Conservation (phyloP, 176 grass and related monocot genomes). For the Raddia distichophylla region DNA sequence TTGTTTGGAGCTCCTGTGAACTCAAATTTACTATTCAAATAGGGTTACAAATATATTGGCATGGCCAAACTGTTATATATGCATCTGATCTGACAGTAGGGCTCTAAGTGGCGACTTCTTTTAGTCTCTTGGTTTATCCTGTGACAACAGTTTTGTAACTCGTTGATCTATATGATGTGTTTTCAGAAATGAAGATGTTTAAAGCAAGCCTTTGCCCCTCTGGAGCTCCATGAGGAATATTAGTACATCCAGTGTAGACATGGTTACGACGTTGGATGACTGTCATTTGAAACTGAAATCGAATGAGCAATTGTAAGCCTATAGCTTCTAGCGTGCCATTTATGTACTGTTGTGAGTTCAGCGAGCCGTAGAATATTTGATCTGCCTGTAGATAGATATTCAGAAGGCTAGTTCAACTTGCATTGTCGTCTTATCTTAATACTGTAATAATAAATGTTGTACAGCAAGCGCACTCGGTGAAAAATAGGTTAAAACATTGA, state of each 20-base stretch:
- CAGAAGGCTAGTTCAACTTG: not conserved
- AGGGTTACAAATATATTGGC: not conserved
- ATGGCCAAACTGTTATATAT: not conserved
- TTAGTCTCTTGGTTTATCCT: too few species aligned
- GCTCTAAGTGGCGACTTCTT: not conserved
- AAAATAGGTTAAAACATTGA: not conserved
- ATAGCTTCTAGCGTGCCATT: not conserved
- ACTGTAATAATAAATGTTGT: not conserved
- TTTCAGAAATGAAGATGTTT: conserved; percentile 49
- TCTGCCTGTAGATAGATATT: conserved; percentile 45
- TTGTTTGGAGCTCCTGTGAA: not conserved
- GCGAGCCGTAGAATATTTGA: conserved; percentile 17
- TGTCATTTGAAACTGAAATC: not conserved
- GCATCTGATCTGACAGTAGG: not conserved
- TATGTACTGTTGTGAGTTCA: not conserved
- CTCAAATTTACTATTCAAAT: not conserved
- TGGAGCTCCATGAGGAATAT: conserved; percentile 2
- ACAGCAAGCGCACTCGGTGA: not conserved
- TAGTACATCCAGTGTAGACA: not conserved
- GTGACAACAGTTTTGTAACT: not conserved
- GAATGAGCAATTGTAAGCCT: not conserved
- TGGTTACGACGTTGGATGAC: not conserved
- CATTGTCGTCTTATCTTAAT: conserved; percentile 26
- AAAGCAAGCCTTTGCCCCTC: not conserved
- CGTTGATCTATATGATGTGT: not conserved